These are phyloP conservation scores for Helicocarpus griseus DNA, from an alignment of 2,329 filamentous ascomycete species.

Conservation along the genomic window DNA sequence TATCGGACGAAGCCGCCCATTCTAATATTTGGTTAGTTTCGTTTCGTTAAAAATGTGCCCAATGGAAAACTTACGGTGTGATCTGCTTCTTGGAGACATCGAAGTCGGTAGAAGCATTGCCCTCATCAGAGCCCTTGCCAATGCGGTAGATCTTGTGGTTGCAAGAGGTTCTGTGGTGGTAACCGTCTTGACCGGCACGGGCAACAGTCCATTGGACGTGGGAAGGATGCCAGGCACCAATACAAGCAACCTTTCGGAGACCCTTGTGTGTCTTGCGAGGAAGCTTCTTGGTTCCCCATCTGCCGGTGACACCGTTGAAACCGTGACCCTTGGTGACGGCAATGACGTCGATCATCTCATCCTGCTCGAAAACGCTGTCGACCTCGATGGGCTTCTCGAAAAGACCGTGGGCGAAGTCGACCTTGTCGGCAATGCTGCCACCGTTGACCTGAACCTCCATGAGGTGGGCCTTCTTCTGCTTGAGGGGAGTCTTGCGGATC, in stretches of 20 bases:
- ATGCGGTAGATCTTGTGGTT: conserved; percentile 99
- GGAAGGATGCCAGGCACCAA: conserved; percentile 99
- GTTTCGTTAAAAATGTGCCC: neutral
- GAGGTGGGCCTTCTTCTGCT: conserved; percentile 99
- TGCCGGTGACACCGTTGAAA: conserved; percentile 90
- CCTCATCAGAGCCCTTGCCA: conserved; percentile 81
- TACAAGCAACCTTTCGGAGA: conserved; percentile 99
- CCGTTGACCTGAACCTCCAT: conserved; percentile 99
- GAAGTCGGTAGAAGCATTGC: conserved; percentile 87
- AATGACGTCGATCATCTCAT: conserved; percentile 99
- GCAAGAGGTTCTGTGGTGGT: conserved; percentile 99
- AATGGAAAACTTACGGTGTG: conserved; percentile 71
- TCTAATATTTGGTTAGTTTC: conserved; percentile 42
- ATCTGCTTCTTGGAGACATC: conserved; percentile 99
- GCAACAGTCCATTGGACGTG: conserved; percentile 99
- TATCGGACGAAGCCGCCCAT: conserved; percentile 99
- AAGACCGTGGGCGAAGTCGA: conserved; percentile 84
- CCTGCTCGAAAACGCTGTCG: conserved; percentile 93
- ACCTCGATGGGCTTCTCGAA: conserved; percentile 99
- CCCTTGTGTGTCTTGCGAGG: conserved; percentile 99
- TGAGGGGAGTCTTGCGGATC: conserved; percentile 97
- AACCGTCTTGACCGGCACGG: conserved; percentile 98
- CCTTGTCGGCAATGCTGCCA: conserved; percentile 91
- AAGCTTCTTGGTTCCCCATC: conserved; percentile 99
- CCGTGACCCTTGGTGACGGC: conserved; percentile 99